Base-by-base conservation (phyloP, 208 protist genomes). In the Trypanosoma vivax region DNA sequence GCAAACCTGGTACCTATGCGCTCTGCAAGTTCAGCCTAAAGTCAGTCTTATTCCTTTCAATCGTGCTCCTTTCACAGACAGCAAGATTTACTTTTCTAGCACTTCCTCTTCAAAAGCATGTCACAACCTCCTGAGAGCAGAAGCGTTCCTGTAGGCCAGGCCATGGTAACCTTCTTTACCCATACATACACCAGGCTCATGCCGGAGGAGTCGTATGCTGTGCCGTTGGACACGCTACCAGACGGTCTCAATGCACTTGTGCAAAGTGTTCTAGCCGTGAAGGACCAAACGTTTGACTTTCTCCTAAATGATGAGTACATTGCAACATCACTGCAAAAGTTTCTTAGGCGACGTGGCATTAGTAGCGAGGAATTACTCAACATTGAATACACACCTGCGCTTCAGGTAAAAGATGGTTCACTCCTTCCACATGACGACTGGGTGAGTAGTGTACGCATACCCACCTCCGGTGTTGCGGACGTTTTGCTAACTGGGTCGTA, bases 401-500 rank as follows among this genome's bases (percentile, higher is more conserved):
- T 93, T 33, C 72, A 83, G 59, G 75, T 78, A 0, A 80, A 88
- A 50, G 85, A 92, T 47, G 79, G 85, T n/a, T 63, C 70, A 13
- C 65, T 87, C 28, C 69, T 89, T 18, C 85, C 85, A 3, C 85
- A 92, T 67, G 85, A 92, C 52, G 85, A 92, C 60, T 92, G 85
- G 85, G 85, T 92, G 16, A 88, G 79, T 64, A 78, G 57, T 39
- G 78, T 92, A 34, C 69, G 76, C 1, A 76, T 64, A 0, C 85
- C 85, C 9, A 75, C 79, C 46, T 28, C 67, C 19, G 76, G 70
- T 19, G 68, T 79, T 45, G 65, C 64, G 2, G 76, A 79, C 21
- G 10, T 88, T 11, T 61, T 92, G 13, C 60, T 92, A 5, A 89
- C 85, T 0, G 81, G 73, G 25, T 72, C 77, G 14, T 92, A 92